Evolutionary conservation across 2,329 filamentous ascomycete species (phyloP).

Genomic region (Bipolaris gigantea): DNA sequence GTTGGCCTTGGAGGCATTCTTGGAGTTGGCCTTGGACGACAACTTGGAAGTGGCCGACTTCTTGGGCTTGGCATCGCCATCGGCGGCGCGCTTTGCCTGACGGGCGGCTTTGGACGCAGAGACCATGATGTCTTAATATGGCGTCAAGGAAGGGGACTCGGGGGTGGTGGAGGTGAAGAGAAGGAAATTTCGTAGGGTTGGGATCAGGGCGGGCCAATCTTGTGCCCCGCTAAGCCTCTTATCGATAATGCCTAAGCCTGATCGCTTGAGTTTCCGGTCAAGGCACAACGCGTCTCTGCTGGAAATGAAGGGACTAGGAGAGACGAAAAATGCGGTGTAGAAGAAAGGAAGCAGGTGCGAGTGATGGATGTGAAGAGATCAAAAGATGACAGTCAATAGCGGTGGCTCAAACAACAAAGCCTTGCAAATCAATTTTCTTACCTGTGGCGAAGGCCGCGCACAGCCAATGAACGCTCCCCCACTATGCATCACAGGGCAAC

Average conservation of each 20-base stretch:
- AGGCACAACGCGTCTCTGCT: constrained; percentile 15
- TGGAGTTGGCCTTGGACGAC: constrained; percentile 68
- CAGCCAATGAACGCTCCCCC: constrained; percentile 23
- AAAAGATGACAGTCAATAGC: constrained; percentile 3
- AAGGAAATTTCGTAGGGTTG: constrained; percentile 31
- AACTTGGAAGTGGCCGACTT: constrained; percentile 73
- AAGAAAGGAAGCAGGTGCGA: background rate
- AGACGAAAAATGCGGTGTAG: constrained; percentile 6
- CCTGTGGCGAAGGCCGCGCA: constrained; percentile 22
- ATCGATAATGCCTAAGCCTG: constrained; percentile 17
- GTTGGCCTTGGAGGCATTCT: constrained; percentile 63
- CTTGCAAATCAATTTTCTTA: constrained; percentile 29
- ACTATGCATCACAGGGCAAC: constrained; percentile 25
- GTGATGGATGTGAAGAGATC: background rate
- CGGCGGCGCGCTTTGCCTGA: constrained; percentile 64
- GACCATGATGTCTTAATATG: constrained; percentile 55
- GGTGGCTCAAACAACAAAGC: constrained; percentile 18
- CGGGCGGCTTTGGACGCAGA: constrained; percentile 70
- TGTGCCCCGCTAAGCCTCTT: constrained; percentile 28
- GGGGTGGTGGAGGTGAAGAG: constrained; percentile 25
- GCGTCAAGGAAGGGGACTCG: constrained; percentile 17
- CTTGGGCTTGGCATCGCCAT: constrained; percentile 68
- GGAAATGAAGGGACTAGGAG: constrained; percentile 15
- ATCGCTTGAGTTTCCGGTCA: constrained; percentile 8
- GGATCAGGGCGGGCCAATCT: constrained; percentile 24